Base-by-base conservation (phyloP, 2,329 filamentous ascomycete species). In the Aspergillus calidoustus region DNA sequence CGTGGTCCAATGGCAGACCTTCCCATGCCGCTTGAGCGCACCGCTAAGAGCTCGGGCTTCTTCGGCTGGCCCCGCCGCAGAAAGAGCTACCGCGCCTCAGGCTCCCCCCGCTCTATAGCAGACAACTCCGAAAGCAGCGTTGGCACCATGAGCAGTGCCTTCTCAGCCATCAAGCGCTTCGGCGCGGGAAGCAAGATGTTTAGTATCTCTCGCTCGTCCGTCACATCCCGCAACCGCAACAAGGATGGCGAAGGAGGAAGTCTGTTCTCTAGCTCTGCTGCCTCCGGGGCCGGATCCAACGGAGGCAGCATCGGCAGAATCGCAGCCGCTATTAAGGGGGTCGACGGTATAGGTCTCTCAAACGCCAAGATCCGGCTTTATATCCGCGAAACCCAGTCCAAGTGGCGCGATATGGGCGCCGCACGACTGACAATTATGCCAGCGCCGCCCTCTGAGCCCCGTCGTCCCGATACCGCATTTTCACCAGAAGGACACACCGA, bases 331-430 rank as follows among this genome's bases (percentile, higher is more conserved):
- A 83, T 78, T 54, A 80, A 83, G 50, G 80, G 81, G 57, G 83
- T 82, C 22, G 84, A 87, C 23, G 90, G 89, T 57, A 88, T 92
- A 60, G 89, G 89, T 58, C 69, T 80, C 6, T 77, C 76, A 7
- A 93, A 95, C 70, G 87, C 94, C 55, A 93, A 93, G 69, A 91
- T 97, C 68, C 86, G 93, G 41, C 85, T 98, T 13, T 97, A 98
- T 75, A 83, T 91, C 53, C 88, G 94, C 54, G 89, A 93, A 62
- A 82, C 81, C 9, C 82, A 87, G 13, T 87, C 87, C 54, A 94
- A 94, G 74, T 99, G 95, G 95, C 89, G 92, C 64, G 93, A 98
- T 74, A 88, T 93, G 80, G 94, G 95, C 66, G 89, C 91, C 68
- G 96, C 93, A 63, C 84, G 88, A 43, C 81, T 99, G 62, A 92